phyloP scores from a whole-genome alignment of 1,284 basidiomycete genomes.

The Naganishia sp. region DNA sequence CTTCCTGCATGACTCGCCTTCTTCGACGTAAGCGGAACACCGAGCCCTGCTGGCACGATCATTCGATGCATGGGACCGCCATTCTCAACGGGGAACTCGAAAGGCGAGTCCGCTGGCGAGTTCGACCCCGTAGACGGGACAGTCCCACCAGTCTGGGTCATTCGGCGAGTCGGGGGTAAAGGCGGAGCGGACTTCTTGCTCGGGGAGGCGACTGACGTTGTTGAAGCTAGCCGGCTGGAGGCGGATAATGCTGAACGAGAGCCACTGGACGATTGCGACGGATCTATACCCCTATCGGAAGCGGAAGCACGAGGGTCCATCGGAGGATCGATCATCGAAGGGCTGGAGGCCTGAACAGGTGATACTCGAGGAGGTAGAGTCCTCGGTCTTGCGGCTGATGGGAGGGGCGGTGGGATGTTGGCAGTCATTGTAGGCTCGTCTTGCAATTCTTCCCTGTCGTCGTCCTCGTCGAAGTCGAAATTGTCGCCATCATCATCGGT shows the following conservation, averaged over 20 bases:
- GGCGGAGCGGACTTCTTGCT: slow-evolving; percentile 16
- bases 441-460: slow-evolving; percentile 1
- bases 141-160: slow-evolving; percentile 3
- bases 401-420: slow-evolving; percentile 13
- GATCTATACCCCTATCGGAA: neutral
- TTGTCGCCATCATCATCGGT: slow-evolving; percentile 7
- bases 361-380: slow-evolving; percentile 14
- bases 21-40: neutral
- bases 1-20: slow-evolving; percentile 11
- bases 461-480: slow-evolving; percentile 1
- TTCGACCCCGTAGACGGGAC: slow-evolving; percentile 6
- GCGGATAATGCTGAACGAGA: slow-evolving; percentile 8
- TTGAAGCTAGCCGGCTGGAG: slow-evolving; percentile 14
- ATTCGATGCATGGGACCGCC: slow-evolving; percentile 9
- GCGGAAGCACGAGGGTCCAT: neutral
- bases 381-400: slow-evolving; percentile 5
- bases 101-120: slow-evolving; percentile 15
- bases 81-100: slow-evolving; percentile 3
- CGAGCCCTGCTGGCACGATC: slow-evolving; percentile 21
- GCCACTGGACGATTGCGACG: no score
- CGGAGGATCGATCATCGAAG: neutral
- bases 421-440: neutral
- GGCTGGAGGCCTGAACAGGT: neutral
- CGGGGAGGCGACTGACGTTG: slow-evolving; percentile 3
- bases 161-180: slow-evolving; percentile 14